Conservation (phyloP, 179 eudicot genomes). For the Silene noctiflora region DNA sequence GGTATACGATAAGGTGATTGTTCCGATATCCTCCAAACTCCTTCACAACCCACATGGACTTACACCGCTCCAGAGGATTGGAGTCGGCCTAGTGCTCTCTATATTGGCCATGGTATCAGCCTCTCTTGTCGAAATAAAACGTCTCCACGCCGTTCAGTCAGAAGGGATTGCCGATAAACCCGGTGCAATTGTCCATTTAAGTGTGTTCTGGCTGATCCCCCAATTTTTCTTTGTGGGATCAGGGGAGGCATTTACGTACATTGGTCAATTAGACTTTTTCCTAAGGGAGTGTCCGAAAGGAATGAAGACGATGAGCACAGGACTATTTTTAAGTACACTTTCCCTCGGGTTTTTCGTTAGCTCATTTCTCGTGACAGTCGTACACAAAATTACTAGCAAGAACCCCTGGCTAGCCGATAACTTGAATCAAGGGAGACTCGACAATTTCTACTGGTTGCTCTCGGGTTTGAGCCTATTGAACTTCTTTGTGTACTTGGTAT, state of each 20-base stretch:
- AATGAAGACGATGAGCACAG: slow-evolving; percentile 70
- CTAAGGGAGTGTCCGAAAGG: slow-evolving; percentile 69
- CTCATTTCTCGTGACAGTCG: slow-evolving; percentile 56
- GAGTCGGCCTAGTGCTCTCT: slow-evolving; percentile 68
- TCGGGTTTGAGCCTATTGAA: slow-evolving; percentile 54
- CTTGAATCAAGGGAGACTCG: slow-evolving; percentile 58
- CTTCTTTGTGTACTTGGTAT: slow-evolving; percentile 51
- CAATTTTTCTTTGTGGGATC: slow-evolving; percentile 70
- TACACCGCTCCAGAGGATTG: slow-evolving; percentile 63
- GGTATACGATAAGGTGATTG: slow-evolving; percentile 55
- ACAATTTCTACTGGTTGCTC: slow-evolving; percentile 67
- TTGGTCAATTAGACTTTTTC: slow-evolving; percentile 73
- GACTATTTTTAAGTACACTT: slow-evolving; percentile 56
- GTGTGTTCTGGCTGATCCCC: slow-evolving; percentile 61
- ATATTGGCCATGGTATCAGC: slow-evolving; percentile 63
- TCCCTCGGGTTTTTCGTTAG: slow-evolving; percentile 66
- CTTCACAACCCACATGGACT: slow-evolving; percentile 62
- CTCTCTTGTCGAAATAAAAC: slow-evolving; percentile 55
- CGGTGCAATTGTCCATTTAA: slow-evolving; percentile 44
- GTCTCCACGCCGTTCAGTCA: slow-evolving; percentile 31
- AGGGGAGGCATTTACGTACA: slow-evolving; percentile 76
- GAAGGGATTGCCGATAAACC: slow-evolving; percentile 43
- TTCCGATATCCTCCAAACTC: slow-evolving; percentile 43
- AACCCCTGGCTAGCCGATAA: slow-evolving; percentile 66
- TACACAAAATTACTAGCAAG: slow-evolving; percentile 52